Conservation (phyloP, 306 rosid genomes). For the Albizia julibrissin region DNA sequence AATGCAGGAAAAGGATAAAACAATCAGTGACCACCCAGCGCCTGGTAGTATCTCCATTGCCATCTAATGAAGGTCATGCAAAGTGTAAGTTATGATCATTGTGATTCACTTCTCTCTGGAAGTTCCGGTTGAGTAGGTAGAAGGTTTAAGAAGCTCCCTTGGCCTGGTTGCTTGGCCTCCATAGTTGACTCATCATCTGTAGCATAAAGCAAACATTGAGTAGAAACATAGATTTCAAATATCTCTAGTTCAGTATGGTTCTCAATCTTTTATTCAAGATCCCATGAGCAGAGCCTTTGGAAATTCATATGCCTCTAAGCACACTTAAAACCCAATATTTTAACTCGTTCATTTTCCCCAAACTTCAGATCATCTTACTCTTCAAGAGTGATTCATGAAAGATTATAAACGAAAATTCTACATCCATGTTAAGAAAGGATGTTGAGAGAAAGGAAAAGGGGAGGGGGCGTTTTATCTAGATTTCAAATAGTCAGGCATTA, state of each 20-base stretch:
- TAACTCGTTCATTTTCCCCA: neutral
- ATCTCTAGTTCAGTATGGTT: constrained; percentile 16
- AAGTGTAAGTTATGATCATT: constrained; percentile 46
- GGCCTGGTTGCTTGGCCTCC: constrained; percentile 57
- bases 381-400: neutral
- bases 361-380: constrained; percentile 23
- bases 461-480: neutral
- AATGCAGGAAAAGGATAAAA: constrained; percentile 41
- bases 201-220: constrained; percentile 18
- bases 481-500: neutral
- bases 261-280: constrained; percentile 14
- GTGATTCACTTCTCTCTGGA: constrained; percentile 66
- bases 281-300: neutral
- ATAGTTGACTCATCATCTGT: constrained; percentile 77
- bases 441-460: neutral
- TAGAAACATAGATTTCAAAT: constrained; percentile 3
- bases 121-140: constrained; percentile 75
- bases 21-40: constrained; percentile 33
- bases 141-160: constrained; percentile 83
- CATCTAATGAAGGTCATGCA: constrained; percentile 39
- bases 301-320: neutral
- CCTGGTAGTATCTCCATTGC: constrained; percentile 38
- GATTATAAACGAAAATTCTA: neutral
- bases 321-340: neutral
- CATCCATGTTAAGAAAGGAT: neutral